Conservation (phyloP, 495 filamentous ascomycete species). For the Aspergillus homomorphus region DNA sequence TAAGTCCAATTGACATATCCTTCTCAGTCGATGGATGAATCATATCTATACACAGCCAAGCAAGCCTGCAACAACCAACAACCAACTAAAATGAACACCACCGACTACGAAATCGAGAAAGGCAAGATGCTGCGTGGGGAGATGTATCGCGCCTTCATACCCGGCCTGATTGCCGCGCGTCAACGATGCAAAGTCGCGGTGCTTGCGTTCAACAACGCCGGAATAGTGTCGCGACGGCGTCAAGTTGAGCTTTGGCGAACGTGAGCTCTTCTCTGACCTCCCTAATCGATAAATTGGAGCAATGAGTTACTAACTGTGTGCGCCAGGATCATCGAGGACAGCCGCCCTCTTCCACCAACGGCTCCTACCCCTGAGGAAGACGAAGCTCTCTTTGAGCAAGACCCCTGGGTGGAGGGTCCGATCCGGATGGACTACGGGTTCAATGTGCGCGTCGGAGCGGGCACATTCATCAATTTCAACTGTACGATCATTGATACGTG, state of each 20-base stretch:
- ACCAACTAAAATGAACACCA: neutral
- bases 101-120: neutral
- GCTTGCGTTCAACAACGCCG: conserved; percentile 4
- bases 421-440: conserved; percentile 10
- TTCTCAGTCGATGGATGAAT: too few species aligned
- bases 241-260: conserved; percentile 10
- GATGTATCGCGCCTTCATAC: conserved; percentile 15
- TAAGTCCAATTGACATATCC: too few species aligned
- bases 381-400: neutral
- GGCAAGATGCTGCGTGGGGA: conserved; percentile 12
- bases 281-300: neutral
- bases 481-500: conserved; percentile 70
- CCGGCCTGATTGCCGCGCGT: conserved; percentile 7
- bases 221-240: conserved; percentile 1
- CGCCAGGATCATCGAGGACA: conserved; percentile 13
- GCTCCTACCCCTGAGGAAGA: neutral
- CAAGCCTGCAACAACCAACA: neutral
- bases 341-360: conserved; percentile 1
- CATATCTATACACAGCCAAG: too few species aligned
- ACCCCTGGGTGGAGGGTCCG: conserved; percentile 10
- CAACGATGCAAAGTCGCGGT: conserved; percentile 9
- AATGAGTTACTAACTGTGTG: too few species aligned
- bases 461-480: conserved; percentile 14
- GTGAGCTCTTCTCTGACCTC: neutral
- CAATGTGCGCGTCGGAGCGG: conserved; percentile 4